phyloP scores from a whole-genome alignment of 129 eudicot genomes.

The Smallanthus sonchifolius region DNA sequence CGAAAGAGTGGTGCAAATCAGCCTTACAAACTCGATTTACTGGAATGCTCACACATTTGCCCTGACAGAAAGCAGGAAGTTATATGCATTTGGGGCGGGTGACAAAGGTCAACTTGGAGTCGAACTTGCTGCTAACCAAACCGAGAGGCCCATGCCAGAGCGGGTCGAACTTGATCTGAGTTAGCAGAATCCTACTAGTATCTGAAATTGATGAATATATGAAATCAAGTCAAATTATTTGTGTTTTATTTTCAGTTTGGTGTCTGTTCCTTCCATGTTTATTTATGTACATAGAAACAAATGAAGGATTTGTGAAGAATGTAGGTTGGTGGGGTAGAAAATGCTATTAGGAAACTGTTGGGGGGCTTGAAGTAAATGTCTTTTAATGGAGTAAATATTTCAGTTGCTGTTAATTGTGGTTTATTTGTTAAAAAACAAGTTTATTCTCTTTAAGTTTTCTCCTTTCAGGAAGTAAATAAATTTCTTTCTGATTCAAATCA shows the following conservation, averaged over 20 bases:
- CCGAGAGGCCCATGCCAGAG: conserved; percentile 62
- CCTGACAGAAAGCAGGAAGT: conserved; percentile 66
- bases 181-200: conserved; percentile 25
- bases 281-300: conserved; percentile 36
- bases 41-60: conserved; percentile 94
- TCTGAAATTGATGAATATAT: conserved; percentile 8
- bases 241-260: conserved; percentile 25
- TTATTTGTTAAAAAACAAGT: conserved; percentile 14
- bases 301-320: conserved; percentile 30
- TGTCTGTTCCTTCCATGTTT: conserved; percentile 27
- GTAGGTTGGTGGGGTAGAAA: conserved; percentile 22
- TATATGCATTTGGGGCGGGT: conserved; percentile 88
- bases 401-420: conserved; percentile 24
- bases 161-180: conserved; percentile 73
- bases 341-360: conserved; percentile 19
- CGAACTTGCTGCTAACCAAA: conserved; percentile 57
- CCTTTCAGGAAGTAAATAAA: neutral
- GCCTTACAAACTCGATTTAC: conserved; percentile 76
- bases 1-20: conserved; percentile 80
- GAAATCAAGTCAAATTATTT: neutral
- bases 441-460: neutral
- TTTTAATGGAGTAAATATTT: conserved; percentile 28
- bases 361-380: conserved; percentile 24
- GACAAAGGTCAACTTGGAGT: conserved; percentile 88
- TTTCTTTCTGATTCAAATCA: neutral